phyloP scores from a whole-genome alignment of 495 filamentous ascomycete species.

The Tuber aestivum region DNA sequence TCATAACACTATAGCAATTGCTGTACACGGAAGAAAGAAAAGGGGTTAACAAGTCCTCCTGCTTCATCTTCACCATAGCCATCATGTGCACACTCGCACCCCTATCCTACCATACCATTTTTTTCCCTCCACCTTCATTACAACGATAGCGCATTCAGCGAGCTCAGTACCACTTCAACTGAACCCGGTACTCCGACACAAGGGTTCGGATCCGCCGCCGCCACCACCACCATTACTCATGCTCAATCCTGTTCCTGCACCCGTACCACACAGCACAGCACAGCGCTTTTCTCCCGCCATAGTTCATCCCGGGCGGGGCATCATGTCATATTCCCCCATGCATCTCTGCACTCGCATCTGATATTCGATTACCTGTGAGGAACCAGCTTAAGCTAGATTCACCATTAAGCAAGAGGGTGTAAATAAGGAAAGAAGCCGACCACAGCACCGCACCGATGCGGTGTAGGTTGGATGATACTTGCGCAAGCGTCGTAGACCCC shows the following conservation, averaged over 20 bases:
- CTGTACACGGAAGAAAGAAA: not conserved
- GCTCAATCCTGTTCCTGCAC: not conserved
- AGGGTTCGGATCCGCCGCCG: too few species aligned
- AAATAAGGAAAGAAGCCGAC: not conserved
- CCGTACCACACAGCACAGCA: not conserved
- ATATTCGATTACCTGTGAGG: not conserved
- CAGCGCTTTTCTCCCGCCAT: not conserved
- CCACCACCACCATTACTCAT: not conserved
- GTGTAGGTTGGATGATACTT: too few species aligned
- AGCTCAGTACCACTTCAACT: not conserved
- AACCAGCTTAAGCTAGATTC: not conserved
- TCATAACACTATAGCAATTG: too few species aligned
- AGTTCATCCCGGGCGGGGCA: not conserved
- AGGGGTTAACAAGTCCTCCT: not conserved
- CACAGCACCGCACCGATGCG: not conserved
- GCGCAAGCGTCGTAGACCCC: too few species aligned
- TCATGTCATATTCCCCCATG: not conserved
- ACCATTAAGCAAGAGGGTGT: not conserved
- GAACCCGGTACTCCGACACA: not conserved
- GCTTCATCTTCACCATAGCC: not conserved
- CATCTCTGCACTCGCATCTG: not conserved
- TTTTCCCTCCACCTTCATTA: not conserved
- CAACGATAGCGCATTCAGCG: not conserved
- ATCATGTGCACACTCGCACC: not conserved
- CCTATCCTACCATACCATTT: not conserved